phyloP scores from a whole-genome alignment of 805 yeast genomes.

The Suhomyces xylopsoci region DNA sequence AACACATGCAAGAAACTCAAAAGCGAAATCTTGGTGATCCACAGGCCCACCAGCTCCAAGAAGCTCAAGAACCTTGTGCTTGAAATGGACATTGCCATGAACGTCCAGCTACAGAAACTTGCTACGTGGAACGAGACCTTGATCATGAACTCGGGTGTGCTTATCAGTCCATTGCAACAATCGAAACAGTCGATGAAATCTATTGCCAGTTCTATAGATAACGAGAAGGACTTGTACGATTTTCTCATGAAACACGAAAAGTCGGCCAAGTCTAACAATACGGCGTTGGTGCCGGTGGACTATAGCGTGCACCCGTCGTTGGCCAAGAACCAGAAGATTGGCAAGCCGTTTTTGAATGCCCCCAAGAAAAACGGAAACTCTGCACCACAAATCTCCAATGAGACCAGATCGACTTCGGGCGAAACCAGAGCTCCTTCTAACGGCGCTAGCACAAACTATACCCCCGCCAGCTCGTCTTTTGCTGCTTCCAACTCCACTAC shows the following conservation, averaged over 20 bases:
- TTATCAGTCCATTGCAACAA: conserved; percentile 68
- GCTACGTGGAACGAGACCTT: conserved; percentile 84
- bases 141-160: conserved; percentile 79
- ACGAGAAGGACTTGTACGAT: conserved; percentile 76
- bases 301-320: conserved; percentile 71
- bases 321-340: conserved; percentile 28
- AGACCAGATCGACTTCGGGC: background rate
- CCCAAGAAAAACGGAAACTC: background rate
- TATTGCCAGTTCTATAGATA: conserved; percentile 74
- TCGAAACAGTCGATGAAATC: conserved; percentile 65
- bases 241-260: conserved; percentile 53
- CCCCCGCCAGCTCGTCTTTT: background rate
- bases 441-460: background rate
- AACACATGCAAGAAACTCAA: conserved; percentile 68
- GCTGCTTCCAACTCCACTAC: background rate
- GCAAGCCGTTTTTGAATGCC: conserved; percentile 34
- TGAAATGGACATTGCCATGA: conserved; percentile 87
- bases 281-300: conserved; percentile 59
- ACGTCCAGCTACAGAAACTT: conserved; percentile 83
- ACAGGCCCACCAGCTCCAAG: conserved; percentile 74
- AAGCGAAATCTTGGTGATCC: conserved; percentile 64
- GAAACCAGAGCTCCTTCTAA: background rate
- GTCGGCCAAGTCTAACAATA: conserved; percentile 19
- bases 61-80: conserved; percentile 73
- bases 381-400: background rate